A percentile compares a stretch with the other conserved stretches of the same genome.
These are phyloP conservation scores for Blastocystis sp. DNA, from an alignment of 352 stramenopile species.

Conservation along the genomic window DNA sequence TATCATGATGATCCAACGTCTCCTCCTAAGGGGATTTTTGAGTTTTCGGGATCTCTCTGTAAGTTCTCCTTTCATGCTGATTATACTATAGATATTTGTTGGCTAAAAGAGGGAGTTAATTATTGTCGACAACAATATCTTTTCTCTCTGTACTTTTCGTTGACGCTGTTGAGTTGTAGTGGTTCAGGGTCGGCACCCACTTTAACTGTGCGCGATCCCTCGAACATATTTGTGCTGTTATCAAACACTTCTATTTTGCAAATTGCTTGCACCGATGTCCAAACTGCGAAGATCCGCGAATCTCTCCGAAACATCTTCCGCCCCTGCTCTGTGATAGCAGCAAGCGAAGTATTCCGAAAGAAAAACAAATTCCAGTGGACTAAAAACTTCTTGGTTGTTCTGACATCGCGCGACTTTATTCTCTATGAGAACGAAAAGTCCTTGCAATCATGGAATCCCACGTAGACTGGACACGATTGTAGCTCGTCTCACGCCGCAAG, in stretches of 20 bases:
- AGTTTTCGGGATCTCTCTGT: slow-evolving; percentile 24
- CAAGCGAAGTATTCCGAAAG: slow-evolving; percentile 3
- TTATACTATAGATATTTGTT: slow-evolving; percentile 43
- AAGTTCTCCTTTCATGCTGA: not conserved
- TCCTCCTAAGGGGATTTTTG: slow-evolving; percentile 44
- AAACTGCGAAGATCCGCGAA: slow-evolving; percentile 13
- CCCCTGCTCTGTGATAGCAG: slow-evolving; percentile 39
- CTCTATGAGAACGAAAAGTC: slow-evolving; percentile 53
- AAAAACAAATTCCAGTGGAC: slow-evolving; percentile 59
- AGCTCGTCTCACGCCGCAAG: not conserved
- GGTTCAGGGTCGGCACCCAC: not conserved
- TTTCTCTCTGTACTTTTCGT: not conserved
- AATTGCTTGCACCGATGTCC: not conserved
- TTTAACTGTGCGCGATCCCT: not conserved
- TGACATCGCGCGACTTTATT: slow-evolving; percentile 46
- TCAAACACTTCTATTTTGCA: slow-evolving; percentile 14
- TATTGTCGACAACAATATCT: slow-evolving; percentile 34
- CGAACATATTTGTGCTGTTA: slow-evolving; percentile 42
- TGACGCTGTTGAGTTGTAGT: not conserved
- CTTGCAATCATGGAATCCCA: not conserved
- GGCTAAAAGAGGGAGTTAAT: slow-evolving; percentile 49
- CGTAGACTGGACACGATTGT: slow-evolving; percentile 37
- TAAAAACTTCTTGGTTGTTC: slow-evolving; percentile 28
- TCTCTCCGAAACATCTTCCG: not conserved
- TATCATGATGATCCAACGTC: slow-evolving; percentile 37